These are phyloP conservation scores for Funneliformis geosporum DNA, from an alignment of 192 early-diverging fungal species.

Conservation along the genomic window DNA sequence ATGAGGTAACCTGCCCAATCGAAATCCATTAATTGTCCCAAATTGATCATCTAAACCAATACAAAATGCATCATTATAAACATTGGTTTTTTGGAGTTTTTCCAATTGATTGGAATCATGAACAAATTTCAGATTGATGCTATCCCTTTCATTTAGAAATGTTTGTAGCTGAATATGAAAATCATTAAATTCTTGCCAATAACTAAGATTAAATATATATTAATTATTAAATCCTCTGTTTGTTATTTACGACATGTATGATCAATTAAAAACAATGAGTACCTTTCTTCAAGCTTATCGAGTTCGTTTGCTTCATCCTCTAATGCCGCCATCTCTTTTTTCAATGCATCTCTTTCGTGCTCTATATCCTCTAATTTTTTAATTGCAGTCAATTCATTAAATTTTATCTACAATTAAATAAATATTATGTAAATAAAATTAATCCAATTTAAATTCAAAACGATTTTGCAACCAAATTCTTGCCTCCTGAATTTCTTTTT, in stretches of 20 bases:
- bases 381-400: constrained; percentile 47
- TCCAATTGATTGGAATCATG: constrained; percentile 76
- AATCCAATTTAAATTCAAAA: background rate
- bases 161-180: constrained; percentile 61
- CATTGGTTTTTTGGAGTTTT: constrained; percentile 86
- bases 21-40: constrained; percentile 93
- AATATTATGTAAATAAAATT: constrained; percentile 26
- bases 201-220: constrained; percentile 35
- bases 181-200: constrained; percentile 77
- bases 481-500: constrained; percentile 55
- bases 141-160: constrained; percentile 76
- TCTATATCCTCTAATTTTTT: constrained; percentile 51
- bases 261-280: background rate
- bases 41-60: constrained; percentile 84
- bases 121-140: constrained; percentile 77
- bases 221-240: background rate
- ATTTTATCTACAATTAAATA: constrained; percentile 34
- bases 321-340: constrained; percentile 50
- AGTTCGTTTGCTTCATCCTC: constrained; percentile 56
- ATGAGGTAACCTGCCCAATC: constrained; percentile 77
- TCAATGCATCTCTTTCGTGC: constrained; percentile 44
- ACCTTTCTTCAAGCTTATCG: constrained; percentile 63
- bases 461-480: constrained; percentile 43
- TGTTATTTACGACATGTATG: background rate
- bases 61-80: constrained; percentile 93